Base-by-base conservation (phyloP, 2,329 filamentous ascomycete genomes). In the Emmonsiellopsis sp. region DNA sequence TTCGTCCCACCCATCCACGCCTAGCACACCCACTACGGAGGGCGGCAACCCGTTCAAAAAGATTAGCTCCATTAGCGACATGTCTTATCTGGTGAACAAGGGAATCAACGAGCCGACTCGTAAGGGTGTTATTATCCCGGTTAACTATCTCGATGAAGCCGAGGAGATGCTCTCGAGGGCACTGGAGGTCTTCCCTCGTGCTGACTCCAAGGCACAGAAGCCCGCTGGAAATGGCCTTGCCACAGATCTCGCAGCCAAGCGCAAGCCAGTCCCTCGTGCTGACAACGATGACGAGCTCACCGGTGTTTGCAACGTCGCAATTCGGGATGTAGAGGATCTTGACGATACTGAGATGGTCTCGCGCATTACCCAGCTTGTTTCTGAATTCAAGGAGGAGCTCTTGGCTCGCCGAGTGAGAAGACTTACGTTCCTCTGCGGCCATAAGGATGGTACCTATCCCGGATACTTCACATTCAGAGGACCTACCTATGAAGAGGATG, bases 401-500 rank as follows among this genome's bases (percentile, higher is more conserved):
- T 74, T 91, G 31, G 77, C 84, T 52, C 88, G 87, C 62, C 83
- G 85, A 49, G 85, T 98, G 48, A 90, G 93, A 59, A 88, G 93
- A 61, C 75, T 98, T 53, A 96, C 91, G 49, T 96, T 98, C 76
- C 93, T 97, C 70, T 96, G 91, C 67, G 93, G 93, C 53, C 89
- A 88, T 76, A 89, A 85, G 67, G 89, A 98, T 66, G 93, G 91
- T 53, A 89, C 88, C 11, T 95, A 97, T 71, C 93, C 92, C 21
- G 90, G 88, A 47, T 97, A 98, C 81, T 97, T 88, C 79, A 98
- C 93, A 43, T 98, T 97, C 88, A 87, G 93, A 68, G 92, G 92
- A 5, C 92, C 93, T 32, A 74, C 77, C 50, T 98, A 95, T 71
- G 79, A 83, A 51, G 93, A 98, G 72, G 93, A 98, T 65, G 83